Base-by-base conservation (phyloP, 345 rosid genomes). In the Citropsis articulata region DNA sequence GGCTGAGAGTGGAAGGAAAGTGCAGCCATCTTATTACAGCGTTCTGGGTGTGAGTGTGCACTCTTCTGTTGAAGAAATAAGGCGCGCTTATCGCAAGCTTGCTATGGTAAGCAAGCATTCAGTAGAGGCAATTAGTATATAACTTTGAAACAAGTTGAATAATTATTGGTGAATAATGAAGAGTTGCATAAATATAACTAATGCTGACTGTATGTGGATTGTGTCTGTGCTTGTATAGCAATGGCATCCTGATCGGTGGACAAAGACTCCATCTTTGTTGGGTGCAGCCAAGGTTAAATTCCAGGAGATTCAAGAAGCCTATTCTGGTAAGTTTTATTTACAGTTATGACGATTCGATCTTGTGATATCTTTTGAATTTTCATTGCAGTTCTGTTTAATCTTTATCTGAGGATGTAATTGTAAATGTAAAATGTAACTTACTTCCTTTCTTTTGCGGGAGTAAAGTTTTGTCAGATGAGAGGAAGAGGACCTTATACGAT, bases 211-310 rank as follows among this genome's bases (percentile, higher is more conserved):
- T 7, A 30, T 64, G 3, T n/a, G 62, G 2, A 7, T 59, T 69
- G 67, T 59, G 75, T 28, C 31, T 60, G 7, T 63, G 38, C 48
- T 35, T 71, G 56, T 50, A 82, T 77, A 90, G 94, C 77, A 79
- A 85, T 89, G 92, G 92, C 91, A 91, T 82, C 94, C 92, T 1
- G 94, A 91, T 77, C 83, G 83, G 72, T 84, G 89, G 94, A 75
- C 86, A 1, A 85, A 67, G 57, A 81, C 78, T 5, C 89, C 89
- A 6, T 80, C 91, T 80, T 18, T 87, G 38, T 73, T 81, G 75
- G 73, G 84, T 25, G 63, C 85, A 74, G 89, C 90, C 38, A 89
- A 89, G 78, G 79, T 83, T 6, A 88, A 75, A 62, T 91, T 91
- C 78, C 93, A 89, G 84, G 85, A 86, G 63, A 87, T 91, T 61